Evolutionary conservation across 441 rosid species (phyloP), one percentile per base, ranked within the genome.

Genomic region (Syzygium malaccense): DNA sequence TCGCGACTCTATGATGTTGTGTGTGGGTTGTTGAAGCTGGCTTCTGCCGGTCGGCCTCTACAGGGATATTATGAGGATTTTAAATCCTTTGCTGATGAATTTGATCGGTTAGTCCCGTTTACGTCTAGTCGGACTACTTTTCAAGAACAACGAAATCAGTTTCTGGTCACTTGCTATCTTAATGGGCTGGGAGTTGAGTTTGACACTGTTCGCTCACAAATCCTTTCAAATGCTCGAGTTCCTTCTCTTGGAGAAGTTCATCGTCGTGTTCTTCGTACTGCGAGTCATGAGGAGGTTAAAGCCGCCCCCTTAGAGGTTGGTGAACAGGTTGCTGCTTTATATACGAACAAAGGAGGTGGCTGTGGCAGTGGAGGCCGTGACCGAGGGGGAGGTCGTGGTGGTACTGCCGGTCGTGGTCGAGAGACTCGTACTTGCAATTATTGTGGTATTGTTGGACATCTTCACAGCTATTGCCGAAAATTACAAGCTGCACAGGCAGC

Each of bases 231-330:
- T 56, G 60, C 12, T 56, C 13, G 12, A 20, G 60, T 56, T 20
- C 28, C 60, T 4, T 56, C 28, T 20, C 28, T 56, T 8, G 28
- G 28, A 20, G 60, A 56, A 23, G 60, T 23, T 20, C 60, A 56
- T 9, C 13, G 5, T 2, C 3, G 13, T 8, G 28, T 20, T 56
- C 12, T 56, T 56, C 2, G 0, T 9, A 23, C 28, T 23, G 5
- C 28, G 2, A 23, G 13, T 23, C 2, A 1, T 23, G 60, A 56
- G 4, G 28, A 56, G 28, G 12, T 9, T 23, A 8, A 9, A 9
- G 26, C 2, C 9, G 26, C 12, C 5, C 57, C 9, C 20, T 55
- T 4, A 19, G 25, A 55, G 25, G 28, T 23, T 56, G 26, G 28
- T 56, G 28, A 56, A 23, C 1, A 56, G 13, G 12, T 2, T 23